phyloP scores from a whole-genome alignment of 208 protist genomes.

The Wallacemonas sp. region DNA sequence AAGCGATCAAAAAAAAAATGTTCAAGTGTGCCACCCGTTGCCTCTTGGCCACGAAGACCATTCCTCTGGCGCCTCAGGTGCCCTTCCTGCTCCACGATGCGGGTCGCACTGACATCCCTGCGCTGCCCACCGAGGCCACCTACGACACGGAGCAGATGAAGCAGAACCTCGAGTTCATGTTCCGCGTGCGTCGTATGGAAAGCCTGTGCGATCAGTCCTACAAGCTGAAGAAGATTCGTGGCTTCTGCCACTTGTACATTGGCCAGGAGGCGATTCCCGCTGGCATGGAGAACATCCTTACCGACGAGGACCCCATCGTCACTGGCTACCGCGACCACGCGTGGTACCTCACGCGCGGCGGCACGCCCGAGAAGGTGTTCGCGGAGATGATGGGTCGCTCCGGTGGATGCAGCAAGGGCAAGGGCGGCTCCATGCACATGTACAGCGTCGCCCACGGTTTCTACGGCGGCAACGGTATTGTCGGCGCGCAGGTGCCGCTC shows the following conservation, averaged over 20 bases:
- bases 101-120: slow-evolving; percentile 60
- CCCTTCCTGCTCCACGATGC: slow-evolving; percentile 75
- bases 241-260: slow-evolving; percentile 99
- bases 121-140: slow-evolving; percentile 65
- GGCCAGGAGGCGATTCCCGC: slow-evolving; percentile 96
- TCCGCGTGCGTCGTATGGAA: slow-evolving; percentile 94
- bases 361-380: slow-evolving; percentile 84
- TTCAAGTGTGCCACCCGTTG: slow-evolving; percentile 56
- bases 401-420: slow-evolving; percentile 91
- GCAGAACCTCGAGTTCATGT: slow-evolving; percentile 86
- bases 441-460: slow-evolving; percentile 93
- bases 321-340: slow-evolving; percentile 97
- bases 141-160: slow-evolving; percentile 80
- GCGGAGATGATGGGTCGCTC: slow-evolving; percentile 91
- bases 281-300: slow-evolving; percentile 93
- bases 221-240: slow-evolving; percentile 96
- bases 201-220: slow-evolving; percentile 94
- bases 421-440: slow-evolving; percentile 99
- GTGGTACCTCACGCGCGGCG: slow-evolving; percentile 91
- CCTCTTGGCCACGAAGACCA: slow-evolving; percentile 69
- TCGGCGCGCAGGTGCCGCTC: slow-evolving; percentile 95
- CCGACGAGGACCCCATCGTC: slow-evolving; percentile 91
- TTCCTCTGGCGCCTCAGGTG: slow-evolving; percentile 66
- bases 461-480: slow-evolving; percentile 98
- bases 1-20: slow-evolving; percentile 25